phyloP scores from a whole-genome alignment of 2,329 filamentous ascomycete species.

The Aspergillus carbonarius region DNA sequence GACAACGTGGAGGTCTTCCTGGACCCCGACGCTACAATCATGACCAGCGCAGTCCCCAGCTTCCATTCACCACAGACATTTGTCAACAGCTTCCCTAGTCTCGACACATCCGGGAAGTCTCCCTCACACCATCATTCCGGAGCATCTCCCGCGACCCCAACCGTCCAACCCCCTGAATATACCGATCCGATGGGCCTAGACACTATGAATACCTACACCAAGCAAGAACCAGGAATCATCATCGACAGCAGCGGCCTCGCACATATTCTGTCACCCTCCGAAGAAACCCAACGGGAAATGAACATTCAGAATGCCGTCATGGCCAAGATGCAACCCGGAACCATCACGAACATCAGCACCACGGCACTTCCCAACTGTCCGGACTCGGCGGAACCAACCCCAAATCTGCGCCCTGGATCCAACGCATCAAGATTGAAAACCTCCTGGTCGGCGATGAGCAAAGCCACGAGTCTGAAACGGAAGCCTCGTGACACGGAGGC shows the following conservation, averaged over 20 bases:
- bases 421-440: conserved; percentile 6
- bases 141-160: neutral
- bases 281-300: conserved; percentile 20
- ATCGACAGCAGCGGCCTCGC: conserved; percentile 23
- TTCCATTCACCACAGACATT: conserved; percentile 12
- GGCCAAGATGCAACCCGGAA: conserved; percentile 26
- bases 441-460: conserved; percentile 7
- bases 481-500: neutral
- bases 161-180: neutral
- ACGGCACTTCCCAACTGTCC: neutral
- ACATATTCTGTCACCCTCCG: conserved; percentile 19
- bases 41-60: conserved; percentile 12
- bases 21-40: conserved; percentile 11
- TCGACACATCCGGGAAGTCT: conserved; percentile 7
- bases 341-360: neutral
- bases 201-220: neutral
- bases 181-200: conserved; percentile 1
- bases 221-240: conserved; percentile 18
- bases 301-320: conserved; percentile 26
- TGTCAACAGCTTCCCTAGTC: conserved; percentile 7
- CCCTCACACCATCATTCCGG: neutral
- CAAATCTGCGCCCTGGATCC: neutral
- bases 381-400: neutral
- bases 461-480: neutral
- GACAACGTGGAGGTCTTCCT: conserved; percentile 22